Base-by-base conservation (phyloP, 352 stramenopile genomes). In the Phytophthora fragariaefolia region DNA sequence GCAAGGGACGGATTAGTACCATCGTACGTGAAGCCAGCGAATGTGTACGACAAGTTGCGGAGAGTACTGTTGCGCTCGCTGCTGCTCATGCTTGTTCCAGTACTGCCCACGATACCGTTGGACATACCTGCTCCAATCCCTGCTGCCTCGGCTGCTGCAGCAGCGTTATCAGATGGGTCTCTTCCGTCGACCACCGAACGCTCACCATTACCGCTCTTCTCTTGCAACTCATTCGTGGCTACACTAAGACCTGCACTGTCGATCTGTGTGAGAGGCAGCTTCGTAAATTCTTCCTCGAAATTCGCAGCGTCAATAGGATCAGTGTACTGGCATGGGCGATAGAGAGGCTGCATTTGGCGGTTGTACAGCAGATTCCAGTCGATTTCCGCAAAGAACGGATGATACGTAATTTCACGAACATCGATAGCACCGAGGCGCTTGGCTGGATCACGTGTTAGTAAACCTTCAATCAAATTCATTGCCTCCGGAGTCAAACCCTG, bases 391-490 rank as follows among this genome's bases (percentile, higher is more conserved):
- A 93, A 95, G 68, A 95, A 95, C 10, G 87, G 79, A 62, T 95
- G 87, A 55, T 91, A 89, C 38, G 85, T 91, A 58, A 95, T 88
- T 62, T 93, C 85, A 49, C 82, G 79, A 32, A 83, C 82, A 51
- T 91, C 83, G 30, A 87, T 84, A 27, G 87, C 83, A 20, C 97
- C 97, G 13, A 99, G 80, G 9, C 97, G 89, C 73, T 92, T 90
- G 26, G 87, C 82, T 52, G 96, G 93, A 50, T 99, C 89, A 58
- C 97, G 96, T 34, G 87, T 93, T 1, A 99, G 82, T 30, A 99
- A 66, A 2, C 87, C 87, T 47, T 90, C 81, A 61, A 95, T 93
- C 2, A 95, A 61, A 48, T 91, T 82, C 82, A 93, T 93, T 6
- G 87, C 83, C 30, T 91, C 76, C 12, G 62, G 69, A 22, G 73